Base-by-base conservation (phyloP, 106 monocot species). In the Narthecium ossifragum region DNA sequence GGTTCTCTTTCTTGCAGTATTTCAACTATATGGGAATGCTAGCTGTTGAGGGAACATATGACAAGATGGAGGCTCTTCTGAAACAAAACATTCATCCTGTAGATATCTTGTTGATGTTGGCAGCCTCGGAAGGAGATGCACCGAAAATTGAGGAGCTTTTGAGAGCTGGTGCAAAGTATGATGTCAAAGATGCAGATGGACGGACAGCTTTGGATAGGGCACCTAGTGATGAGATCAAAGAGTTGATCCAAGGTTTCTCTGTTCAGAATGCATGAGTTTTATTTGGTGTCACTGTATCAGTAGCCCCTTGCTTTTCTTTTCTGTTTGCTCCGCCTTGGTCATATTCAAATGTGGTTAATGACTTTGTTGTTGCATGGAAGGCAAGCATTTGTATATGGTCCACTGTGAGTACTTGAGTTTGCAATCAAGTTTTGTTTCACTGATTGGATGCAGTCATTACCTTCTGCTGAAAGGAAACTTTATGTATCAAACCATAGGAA, bases 21-120 rank as follows among this genome's bases (percentile, higher is more conserved):
- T 94, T 94, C 74, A 85, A 90, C 38, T 94, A 94, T 65, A 94
- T 80, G 77, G 86, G 86, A 31, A 82, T 87, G 86, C 78, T 87
- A 15, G 86, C 82, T 15, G 86, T 87, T 43, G 86, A 87, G 61
- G 86, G 82, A 6, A 43, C 86, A 14, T 87, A 87, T 52, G 82
- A 82, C 40, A 87, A 74, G 66, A 73, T 87, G 78, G 86, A 87
- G 38, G 89, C 79, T 23, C 77, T 94, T 8, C 36, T 90, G 46
- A 80, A 68, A 41, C 83, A 78, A 55, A 72, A 80, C 56, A 89
- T 90, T 50, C 85, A 79, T 53, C 89, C 89, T 2, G 80, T 94
- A 3, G 93, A 89, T 69, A 86, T 94, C 55, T 59, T 94, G 52
- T 67, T 94, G 59, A 74, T 94, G 75, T 33, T 94, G 71, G 93